Conservation (phyloP, 768 basidiomycete genomes). For the Dictyophora rubrovolvata region DNA sequence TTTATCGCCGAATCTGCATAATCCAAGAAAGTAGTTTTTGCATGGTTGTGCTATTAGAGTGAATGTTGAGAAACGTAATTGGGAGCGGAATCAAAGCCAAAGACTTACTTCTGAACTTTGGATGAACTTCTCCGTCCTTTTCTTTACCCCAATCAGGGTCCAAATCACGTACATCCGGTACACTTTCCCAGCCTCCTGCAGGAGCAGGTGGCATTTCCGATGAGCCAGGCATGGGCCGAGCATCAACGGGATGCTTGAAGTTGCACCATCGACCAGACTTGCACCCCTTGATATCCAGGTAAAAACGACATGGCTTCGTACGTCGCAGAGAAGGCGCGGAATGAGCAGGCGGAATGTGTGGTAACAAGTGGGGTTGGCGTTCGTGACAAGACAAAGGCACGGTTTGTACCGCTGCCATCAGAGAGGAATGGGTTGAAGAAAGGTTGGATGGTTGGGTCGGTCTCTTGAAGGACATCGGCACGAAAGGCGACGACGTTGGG, state of each 20-base stretch:
- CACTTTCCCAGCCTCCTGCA: not conserved
- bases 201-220: not conserved
- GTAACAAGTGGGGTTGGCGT: not conserved
- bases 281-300: constrained; percentile 2
- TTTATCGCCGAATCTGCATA: constrained; percentile 6
- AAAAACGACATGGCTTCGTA: constrained; percentile 7
- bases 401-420: not conserved
- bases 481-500: constrained; percentile 2
- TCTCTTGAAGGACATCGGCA: not conserved
- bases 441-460: not conserved
- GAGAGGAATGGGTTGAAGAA: not conserved
- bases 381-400: not conserved
- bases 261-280: constrained; percentile 10
- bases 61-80: not conserved
- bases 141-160: constrained; percentile 8
- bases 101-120: constrained; percentile 5
- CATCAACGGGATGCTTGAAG: constrained; percentile 9
- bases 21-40: constrained; percentile 3
- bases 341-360: constrained; percentile 7
- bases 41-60: constrained; percentile 4
- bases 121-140: constrained; percentile 3
- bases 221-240: not conserved
- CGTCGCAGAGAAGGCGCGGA: constrained; percentile 5
- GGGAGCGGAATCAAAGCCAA: not conserved
- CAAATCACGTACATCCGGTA: constrained; percentile 5